phyloP scores from a whole-genome alignment of 768 basidiomycete species.

The Hericium alpestre region DNA sequence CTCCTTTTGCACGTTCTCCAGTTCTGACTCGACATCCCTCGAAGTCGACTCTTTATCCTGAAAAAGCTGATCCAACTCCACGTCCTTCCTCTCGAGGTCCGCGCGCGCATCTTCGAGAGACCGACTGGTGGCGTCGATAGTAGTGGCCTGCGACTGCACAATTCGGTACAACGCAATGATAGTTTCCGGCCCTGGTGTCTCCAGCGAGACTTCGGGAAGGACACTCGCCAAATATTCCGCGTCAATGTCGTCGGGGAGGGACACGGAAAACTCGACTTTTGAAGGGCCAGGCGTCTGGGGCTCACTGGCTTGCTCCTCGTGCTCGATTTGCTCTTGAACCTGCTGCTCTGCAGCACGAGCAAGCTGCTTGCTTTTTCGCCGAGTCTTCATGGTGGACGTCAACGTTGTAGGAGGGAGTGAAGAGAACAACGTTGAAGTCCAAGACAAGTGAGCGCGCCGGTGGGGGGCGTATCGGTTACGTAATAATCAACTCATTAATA shows the following conservation, averaged over 20 bases:
- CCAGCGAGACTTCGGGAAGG: slow-evolving; percentile 50
- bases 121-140: slow-evolving; percentile 43
- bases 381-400: slow-evolving; percentile 36
- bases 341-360: slow-evolving; percentile 24
- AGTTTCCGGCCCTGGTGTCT: slow-evolving; percentile 45
- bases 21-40: slow-evolving; percentile 43
- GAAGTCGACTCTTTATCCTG: slow-evolving; percentile 62
- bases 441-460: not conserved
- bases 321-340: slow-evolving; percentile 8
- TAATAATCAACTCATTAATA: too few relatives aligned
- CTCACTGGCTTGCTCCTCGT: slow-evolving; percentile 23
- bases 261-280: slow-evolving; percentile 27
- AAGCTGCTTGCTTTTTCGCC: slow-evolving; percentile 50
- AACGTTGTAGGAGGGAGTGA: not conserved
- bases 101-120: slow-evolving; percentile 67
- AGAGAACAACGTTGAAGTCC: not conserved
- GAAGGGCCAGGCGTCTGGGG: slow-evolving; percentile 24
- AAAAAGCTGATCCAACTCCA: slow-evolving; percentile 77
- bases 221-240: slow-evolving; percentile 45
- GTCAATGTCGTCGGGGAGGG: slow-evolving; percentile 61
- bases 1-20: slow-evolving; percentile 47
- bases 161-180: slow-evolving; percentile 55
- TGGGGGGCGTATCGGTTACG: not conserved
- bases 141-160: slow-evolving; percentile 44
- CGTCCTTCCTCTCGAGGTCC: slow-evolving; percentile 57